Conservation (phyloP, 768 basidiomycete species). For the Suillus subaureus region DNA sequence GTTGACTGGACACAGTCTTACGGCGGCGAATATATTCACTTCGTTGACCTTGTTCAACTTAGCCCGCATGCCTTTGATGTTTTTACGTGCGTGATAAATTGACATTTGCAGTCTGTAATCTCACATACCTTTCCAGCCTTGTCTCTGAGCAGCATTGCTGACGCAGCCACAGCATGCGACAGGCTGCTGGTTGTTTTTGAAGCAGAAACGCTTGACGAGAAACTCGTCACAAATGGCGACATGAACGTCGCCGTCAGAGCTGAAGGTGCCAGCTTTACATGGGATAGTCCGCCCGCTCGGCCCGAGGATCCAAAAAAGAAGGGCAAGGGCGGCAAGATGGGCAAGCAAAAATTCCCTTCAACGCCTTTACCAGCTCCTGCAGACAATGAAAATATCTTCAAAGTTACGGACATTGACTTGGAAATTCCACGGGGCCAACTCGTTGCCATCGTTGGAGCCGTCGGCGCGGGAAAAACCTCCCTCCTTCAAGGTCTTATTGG, state of each 20-base stretch:
- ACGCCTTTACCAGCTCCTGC: slow-evolving; percentile 34
- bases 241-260: slow-evolving; percentile 69
- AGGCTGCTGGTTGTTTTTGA: slow-evolving; percentile 83
- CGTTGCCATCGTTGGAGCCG: slow-evolving; percentile 82
- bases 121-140: slow-evolving; percentile 46
- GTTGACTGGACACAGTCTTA: slow-evolving; percentile 63
- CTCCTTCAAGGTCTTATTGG: slow-evolving; percentile 76
- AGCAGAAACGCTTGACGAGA: slow-evolving; percentile 73
- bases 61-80: slow-evolving; percentile 79
- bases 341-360: slow-evolving; percentile 19
- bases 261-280: slow-evolving; percentile 74
- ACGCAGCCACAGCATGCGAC: slow-evolving; percentile 77
- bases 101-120: slow-evolving; percentile 4
- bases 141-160: slow-evolving; percentile 77
- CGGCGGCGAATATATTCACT: slow-evolving; percentile 78
- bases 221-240: slow-evolving; percentile 52
- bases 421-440: slow-evolving; percentile 75
- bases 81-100: slow-evolving; percentile 45
- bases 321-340: slow-evolving; percentile 8
- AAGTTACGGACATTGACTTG: slow-evolving; percentile 64
- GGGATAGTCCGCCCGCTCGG: slow-evolving; percentile 78
- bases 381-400: slow-evolving; percentile 52
- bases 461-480: slow-evolving; percentile 59
- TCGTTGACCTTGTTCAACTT: slow-evolving; percentile 87
- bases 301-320: slow-evolving; percentile 31